Percentiles rank a stretch among this genome's conserved stretches.
Evolutionary conservation across 495 filamentous ascomycete species (phyloP).

Genomic region (Cercophora sp.): DNA sequence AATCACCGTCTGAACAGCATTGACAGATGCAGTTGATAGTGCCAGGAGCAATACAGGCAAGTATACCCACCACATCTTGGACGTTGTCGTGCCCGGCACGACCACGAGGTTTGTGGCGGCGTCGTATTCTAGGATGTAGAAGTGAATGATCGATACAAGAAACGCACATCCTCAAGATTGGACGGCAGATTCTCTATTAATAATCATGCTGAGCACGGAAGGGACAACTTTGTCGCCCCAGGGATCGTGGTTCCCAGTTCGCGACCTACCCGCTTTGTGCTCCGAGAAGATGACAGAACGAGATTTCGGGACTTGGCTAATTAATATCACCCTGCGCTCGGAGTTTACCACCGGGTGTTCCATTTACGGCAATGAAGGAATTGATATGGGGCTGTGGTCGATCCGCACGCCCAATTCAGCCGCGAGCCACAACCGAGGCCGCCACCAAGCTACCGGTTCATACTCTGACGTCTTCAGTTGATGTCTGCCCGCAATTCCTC

Average conservation of each 20-base stretch:
- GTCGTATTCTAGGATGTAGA: no score
- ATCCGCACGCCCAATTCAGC: conserved; percentile 1
- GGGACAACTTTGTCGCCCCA: neutral
- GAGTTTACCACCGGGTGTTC: conserved; percentile 1
- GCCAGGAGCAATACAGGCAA: conserved; percentile 18
- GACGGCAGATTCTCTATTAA: neutral
- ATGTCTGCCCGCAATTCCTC: no score
- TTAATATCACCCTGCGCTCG: conserved; percentile 7
- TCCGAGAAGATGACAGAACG: neutral
- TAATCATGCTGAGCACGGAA: neutral
- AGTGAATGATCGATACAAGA: neutral
- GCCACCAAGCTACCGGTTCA: neutral
- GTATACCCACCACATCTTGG: conserved; percentile 14
- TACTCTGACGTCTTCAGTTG: no score
- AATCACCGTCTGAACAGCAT: conserved; percentile 16
- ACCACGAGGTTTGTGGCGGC: neutral
- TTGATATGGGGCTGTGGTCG: neutral
- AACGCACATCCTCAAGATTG: neutral
- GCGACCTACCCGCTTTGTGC: neutral
- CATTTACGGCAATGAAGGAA: neutral
- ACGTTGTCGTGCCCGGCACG: neutral
- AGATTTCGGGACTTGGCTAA: neutral
- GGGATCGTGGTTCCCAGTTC: neutral
- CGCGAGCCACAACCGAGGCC: neutral
- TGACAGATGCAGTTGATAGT: conserved; percentile 3